Evolutionary conservation across 1,139 yeast species (phyloP).

Genomic region (Debaryomyces psychrophilus): DNA sequence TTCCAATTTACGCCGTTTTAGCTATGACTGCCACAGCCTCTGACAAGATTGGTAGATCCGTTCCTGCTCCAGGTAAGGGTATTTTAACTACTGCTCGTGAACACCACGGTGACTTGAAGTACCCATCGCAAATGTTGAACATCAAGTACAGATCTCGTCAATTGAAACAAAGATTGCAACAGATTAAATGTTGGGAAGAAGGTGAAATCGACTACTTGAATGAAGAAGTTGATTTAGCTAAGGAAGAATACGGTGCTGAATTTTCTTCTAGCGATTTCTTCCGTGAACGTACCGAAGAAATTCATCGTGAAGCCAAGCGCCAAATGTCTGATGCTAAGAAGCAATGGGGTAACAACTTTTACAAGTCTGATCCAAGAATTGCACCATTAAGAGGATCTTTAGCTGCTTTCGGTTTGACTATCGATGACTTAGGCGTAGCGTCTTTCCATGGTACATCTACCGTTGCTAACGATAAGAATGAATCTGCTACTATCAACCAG

Average conservation of each 20-base stretch:
- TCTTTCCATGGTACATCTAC: constrained; percentile 99
- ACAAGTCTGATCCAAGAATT: constrained; percentile 86
- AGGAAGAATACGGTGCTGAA: constrained; percentile 65
- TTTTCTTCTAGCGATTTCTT: constrained; percentile 59
- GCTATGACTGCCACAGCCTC: constrained; percentile 96
- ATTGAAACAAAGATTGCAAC: constrained; percentile 74
- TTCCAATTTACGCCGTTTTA: constrained; percentile 94
- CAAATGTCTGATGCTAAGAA: constrained; percentile 89
- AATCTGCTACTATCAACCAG: constrained; percentile 83
- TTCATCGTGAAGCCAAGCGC: constrained; percentile 79
- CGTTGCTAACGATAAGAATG: constrained; percentile 97
- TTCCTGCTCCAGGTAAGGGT: constrained; percentile 99
- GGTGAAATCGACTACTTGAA: constrained; percentile 63
- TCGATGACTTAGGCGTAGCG: constrained; percentile 95
- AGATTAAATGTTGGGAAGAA: constrained; percentile 85
- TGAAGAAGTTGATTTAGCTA: constrained; percentile 57
- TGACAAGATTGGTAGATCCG: constrained; percentile 97
- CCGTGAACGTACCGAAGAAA: constrained; percentile 85
- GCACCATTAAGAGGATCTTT: constrained; percentile 97
- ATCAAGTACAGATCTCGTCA: constrained; percentile 95
- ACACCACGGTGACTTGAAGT: constrained; percentile 80
- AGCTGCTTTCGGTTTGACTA: constrained; percentile 87
- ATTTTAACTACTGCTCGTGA: constrained; percentile 97
- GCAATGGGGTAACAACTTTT: constrained; percentile 96
- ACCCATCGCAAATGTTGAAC: constrained; percentile 79